Evolutionary conservation across 805 yeast genomes (phyloP), one percentile per base, ranked within the genome.

Genomic region (Saccharomycopsis lassenensis): DNA sequence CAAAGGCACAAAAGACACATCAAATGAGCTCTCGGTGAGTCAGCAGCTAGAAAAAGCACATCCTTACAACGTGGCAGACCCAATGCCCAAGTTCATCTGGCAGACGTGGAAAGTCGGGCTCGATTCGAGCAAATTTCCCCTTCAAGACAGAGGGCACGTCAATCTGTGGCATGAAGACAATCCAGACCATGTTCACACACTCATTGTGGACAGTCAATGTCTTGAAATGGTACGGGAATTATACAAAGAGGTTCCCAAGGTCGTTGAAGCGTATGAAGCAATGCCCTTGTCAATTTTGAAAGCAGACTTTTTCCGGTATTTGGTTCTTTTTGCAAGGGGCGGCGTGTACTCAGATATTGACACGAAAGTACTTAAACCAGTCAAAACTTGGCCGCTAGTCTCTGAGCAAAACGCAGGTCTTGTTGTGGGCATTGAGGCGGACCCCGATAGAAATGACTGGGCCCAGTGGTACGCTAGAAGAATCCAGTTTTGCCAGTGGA

Each of bases 401-500:
- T 0, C 55, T 58, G 26, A 58, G 65, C 39, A 48, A 27, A 4
- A 47, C 54, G 4, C 83, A 2, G 96, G 97, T 0, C 63, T 89
- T 17, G 77, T 78, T 2, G 71, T 89, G 5, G 97, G 97, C 0
- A 83, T 89, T 29, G 98, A 91, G 54, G 95, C 96, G 1, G 98
- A 89, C 49, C 95, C 97, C 0, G 95, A 89, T 54, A 65, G 96
- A 46, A 77, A 77, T 0, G 97, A 89, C 56, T 91, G 97, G 98
- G 61, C 69, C 22, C 78, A 78, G 5, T 86, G 91, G 86, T 89
- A 85, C 52, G 93, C 95, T 0, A 69, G 95, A 34, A 66, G 97
- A 43, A 74, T 89, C 31, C 98, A 89, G 59, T 82, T 89, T 50
- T 87, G 96, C 54, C 97, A 89, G 58, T 89, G 98, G 98, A 84